Evolutionary conservation across 495 filamentous ascomycete species (phyloP).

Genomic region (Penicillium antarcticum): DNA sequence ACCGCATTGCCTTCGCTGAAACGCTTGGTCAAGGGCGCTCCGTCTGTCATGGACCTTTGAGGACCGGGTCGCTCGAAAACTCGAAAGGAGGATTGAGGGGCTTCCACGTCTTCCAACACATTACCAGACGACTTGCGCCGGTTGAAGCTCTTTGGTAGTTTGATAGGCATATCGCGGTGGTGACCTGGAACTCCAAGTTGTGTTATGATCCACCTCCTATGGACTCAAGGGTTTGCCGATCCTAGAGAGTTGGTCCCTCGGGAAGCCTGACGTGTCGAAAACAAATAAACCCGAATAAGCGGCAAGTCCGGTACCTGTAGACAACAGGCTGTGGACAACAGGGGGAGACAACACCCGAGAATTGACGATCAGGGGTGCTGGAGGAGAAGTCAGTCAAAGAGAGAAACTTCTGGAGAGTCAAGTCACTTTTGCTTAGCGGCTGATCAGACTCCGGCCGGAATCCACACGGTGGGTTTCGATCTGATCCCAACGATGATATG

Average conservation of each 20-base stretch:
- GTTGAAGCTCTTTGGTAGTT: slow-evolving; percentile 61
- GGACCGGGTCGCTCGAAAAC: slow-evolving; percentile 55
- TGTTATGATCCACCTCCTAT: slow-evolving; percentile 1
- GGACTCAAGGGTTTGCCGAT: slow-evolving; percentile 3
- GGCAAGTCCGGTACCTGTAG: slow-evolving; percentile 13
- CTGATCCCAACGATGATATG: slow-evolving; percentile 8
- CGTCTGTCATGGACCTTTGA: slow-evolving; percentile 48
- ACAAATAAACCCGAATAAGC: slow-evolving; percentile 11
- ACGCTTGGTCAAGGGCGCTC: slow-evolving; percentile 39
- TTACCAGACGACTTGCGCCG: slow-evolving; percentile 68
- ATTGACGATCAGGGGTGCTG: neutral
- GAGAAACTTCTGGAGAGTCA: slow-evolving; percentile 1
- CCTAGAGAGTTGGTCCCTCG: neutral
- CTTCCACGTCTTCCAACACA: slow-evolving; percentile 54
- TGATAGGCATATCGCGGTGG: slow-evolving; percentile 60
- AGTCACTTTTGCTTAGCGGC: slow-evolving; percentile 23
- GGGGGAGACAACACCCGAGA: neutral
- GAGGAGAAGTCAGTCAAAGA: slow-evolving; percentile 13
- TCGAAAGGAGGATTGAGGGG: slow-evolving; percentile 51
- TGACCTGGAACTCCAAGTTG: neutral
- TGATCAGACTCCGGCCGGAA: slow-evolving; percentile 24
- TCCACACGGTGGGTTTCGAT: slow-evolving; percentile 23
- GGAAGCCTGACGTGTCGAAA: slow-evolving; percentile 24
- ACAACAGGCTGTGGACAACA: neutral
- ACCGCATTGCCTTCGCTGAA: slow-evolving; percentile 36